Evolutionary conservation across 169 alveolate species (phyloP).

Genomic region (Plasmodium coatneyi): DNA sequence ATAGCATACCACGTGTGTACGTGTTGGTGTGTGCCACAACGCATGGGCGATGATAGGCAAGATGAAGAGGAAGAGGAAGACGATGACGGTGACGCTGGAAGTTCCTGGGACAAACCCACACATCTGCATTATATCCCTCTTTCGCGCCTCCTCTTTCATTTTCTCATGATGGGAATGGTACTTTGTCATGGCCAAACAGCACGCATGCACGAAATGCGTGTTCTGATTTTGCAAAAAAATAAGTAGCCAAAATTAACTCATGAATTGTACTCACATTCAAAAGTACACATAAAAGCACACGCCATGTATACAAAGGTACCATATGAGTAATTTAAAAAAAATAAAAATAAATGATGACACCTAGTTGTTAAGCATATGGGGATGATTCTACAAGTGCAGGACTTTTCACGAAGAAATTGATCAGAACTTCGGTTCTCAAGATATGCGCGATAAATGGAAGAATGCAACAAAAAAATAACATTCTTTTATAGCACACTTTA

Average conservation of each 20-base stretch:
- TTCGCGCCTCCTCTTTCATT: not conserved
- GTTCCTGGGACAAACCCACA: not conserved
- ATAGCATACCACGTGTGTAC: not conserved
- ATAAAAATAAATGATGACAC: not conserved
- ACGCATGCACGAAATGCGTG: not conserved
- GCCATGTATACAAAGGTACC: not conserved
- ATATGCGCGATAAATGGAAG: not conserved
- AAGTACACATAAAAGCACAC: not conserved
- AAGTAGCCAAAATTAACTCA: not conserved
- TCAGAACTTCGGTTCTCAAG: not conserved
- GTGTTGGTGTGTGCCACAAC: not conserved
- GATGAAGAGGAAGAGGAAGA: not conserved
- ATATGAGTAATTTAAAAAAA: not conserved
- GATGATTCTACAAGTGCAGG: not conserved
- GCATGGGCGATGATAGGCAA: no score
- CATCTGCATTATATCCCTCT: not conserved
- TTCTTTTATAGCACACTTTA: not conserved
- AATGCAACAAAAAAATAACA: not conserved
- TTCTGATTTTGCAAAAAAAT: not conserved
- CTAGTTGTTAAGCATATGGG: not conserved
- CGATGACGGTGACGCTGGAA: not conserved
- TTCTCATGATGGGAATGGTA: not conserved
- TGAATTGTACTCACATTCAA: not conserved
- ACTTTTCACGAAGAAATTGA: not conserved
- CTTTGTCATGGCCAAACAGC: not conserved